Conservation (phyloP, 108 stramenopile species). For the Nitzschia sp. region DNA sequence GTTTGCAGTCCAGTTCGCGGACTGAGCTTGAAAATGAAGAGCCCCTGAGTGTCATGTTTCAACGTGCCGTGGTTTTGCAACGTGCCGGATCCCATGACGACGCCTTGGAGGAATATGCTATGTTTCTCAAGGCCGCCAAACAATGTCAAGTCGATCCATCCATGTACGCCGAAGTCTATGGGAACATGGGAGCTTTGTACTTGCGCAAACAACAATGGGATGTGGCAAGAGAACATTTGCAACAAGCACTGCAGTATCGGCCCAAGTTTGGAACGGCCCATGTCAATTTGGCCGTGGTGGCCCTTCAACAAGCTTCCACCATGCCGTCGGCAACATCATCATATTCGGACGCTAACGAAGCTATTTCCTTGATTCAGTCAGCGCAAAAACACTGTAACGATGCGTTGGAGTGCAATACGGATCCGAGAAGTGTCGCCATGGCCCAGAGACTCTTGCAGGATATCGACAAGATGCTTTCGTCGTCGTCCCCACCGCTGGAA, state of each 20-base stretch:
- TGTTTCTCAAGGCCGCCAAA: constrained; percentile 41
- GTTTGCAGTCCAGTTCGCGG: background rate
- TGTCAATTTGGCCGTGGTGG: constrained; percentile 37
- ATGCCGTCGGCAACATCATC: background rate
- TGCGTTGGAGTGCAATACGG: background rate
- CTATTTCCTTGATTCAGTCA: background rate
- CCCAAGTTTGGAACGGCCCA: constrained; percentile 32
- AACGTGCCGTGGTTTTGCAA: constrained; percentile 42
- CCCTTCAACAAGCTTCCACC: constrained; percentile 22
- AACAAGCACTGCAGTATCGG: constrained; percentile 13
- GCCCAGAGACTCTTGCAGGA: constrained; percentile 2
- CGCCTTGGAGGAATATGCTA: constrained; percentile 35
- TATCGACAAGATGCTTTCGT: constrained; percentile 4
- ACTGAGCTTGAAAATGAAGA: constrained; percentile 29
- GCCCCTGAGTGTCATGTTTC: constrained; percentile 28
- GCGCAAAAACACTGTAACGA: constrained; percentile 1
- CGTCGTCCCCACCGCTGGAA: background rate
- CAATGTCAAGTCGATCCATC: constrained; percentile 18
- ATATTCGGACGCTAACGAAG: background rate
- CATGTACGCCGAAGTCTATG: constrained; percentile 36
- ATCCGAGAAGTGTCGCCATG: background rate
- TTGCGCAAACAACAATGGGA: constrained; percentile 11
- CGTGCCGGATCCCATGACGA: constrained; percentile 13
- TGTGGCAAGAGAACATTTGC: constrained; percentile 23
- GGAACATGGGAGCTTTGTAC: constrained; percentile 42